Base-by-base conservation (phyloP, 371 early-diverging fungal species). In the Dipsacomyces acuminosporus region DNA sequence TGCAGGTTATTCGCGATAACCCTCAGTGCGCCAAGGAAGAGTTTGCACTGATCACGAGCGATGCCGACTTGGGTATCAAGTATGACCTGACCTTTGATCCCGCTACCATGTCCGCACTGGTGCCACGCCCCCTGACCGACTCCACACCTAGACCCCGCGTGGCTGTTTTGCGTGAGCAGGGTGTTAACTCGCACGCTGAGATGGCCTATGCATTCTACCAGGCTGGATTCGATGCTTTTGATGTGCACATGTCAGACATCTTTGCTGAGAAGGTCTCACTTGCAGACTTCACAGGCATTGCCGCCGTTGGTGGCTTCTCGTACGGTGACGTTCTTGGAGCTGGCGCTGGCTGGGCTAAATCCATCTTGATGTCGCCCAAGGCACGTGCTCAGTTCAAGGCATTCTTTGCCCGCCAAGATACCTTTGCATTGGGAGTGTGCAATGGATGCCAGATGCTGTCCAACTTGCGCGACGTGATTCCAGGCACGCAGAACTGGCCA, bases 261-360 rank as follows among this genome's bases (percentile, higher is more conserved):
- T 65, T 96, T 35, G 58, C 77, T 20, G 87, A 87, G n/a, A 75
- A 79, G 58, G 82, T 83, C 8, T 64, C 80, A 0, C 74, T 95
- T 18, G 72, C 70, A 48, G 82, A 75, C 36, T 94, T 94, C 72
- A 77, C 80, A 42, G 98, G 96, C 21, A 74, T 96, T 40, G 96
- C 90, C 19, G 89, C 90, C 15, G 94, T 94, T 58, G 98, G 98
- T 72, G 98, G 98, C 8, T 97, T 97, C 83, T 88, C 90, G 0
- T 96, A 96, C 71, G 98, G 98, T 66, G 98, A 97, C 75, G 96
- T 96, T 0, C 74, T 97, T 13, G 98, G 98, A 6, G 96, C 98
- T 21, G 98, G 95, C 45, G 78, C 89, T 13, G 98, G 98, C 25
- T 97, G 98, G 96, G 96, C 98, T 56, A 89, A 91, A 60, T 85